Percentiles rank a stretch among this genome's conserved stretches.
Conservation (phyloP, 2,329 filamentous ascomycete species). For the Colletotrichum tropicicola region DNA sequence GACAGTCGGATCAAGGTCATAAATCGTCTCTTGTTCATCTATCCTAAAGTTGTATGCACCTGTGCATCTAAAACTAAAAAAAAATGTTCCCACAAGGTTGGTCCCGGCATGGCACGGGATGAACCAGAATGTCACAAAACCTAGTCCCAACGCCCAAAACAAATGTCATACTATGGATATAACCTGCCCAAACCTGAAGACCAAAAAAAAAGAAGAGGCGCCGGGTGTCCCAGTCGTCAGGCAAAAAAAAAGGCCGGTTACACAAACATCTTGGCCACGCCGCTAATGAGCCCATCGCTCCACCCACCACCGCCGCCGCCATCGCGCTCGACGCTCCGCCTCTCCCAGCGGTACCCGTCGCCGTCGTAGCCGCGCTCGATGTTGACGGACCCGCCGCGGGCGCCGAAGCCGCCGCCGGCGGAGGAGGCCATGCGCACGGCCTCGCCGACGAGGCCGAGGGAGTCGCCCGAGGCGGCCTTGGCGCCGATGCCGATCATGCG, state of each 20-base stretch:
- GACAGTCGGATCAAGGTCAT: no score
- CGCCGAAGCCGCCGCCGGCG: constrained; percentile 35
- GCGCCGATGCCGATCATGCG: constrained; percentile 64
- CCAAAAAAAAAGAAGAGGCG: background rate
- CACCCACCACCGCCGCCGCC: constrained; percentile 36
- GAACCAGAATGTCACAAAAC: constrained; percentile 2
- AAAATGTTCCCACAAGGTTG: background rate
- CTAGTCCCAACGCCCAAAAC: background rate
- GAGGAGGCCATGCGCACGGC: constrained; percentile 61
- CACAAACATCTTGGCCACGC: constrained; percentile 54
- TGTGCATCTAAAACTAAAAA: background rate
- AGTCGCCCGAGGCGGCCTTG: constrained; percentile 56
- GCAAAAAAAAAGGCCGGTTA: no score
- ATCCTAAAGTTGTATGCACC: constrained; percentile 10
- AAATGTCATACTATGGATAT: background rate
- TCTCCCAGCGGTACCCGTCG: constrained; percentile 49
- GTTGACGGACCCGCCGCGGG: constrained; percentile 35
- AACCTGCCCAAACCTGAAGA: background rate
- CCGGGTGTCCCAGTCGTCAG: no score
- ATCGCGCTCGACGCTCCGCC: constrained; percentile 44
- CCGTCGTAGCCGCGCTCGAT: constrained; percentile 45
- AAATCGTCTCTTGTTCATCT: constrained; percentile 10
- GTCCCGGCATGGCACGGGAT: background rate
- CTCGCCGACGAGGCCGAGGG: constrained; percentile 61
- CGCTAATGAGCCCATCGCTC: constrained; percentile 43